Base-by-base conservation (phyloP, 1,284 basidiomycete species). In the Leccinum cinnamomeum region DNA sequence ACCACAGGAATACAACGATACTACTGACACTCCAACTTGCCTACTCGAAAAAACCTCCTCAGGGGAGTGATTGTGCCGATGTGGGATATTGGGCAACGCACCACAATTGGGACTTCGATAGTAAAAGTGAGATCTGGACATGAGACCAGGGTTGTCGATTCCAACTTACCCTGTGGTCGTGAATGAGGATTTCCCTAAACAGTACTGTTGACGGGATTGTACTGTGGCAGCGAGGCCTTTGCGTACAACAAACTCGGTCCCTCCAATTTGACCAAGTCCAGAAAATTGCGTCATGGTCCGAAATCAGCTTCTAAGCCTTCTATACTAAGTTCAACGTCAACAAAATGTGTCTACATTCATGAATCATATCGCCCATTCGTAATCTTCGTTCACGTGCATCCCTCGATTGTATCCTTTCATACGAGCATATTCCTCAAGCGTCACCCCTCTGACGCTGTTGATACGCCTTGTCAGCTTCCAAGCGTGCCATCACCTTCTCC, bases 401-500 rank as follows among this genome's bases (percentile, higher is more conserved):
- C 33, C 8, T 28, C 12, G 35, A 44, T 55, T 14, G 7, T 30
- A 28, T 53, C 28, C 23, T 28, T 48, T 51, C 20, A 55, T 58
- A 14, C n/a, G 57, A 28, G 35, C 53, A 12, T 46, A 37, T 54
- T 69, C 70, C 5, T 62, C 59, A 51, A 28, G 25, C 50, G 1
- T 18, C 25, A 14, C 68, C 67, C 25, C 16, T 53, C 18, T n/a
- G 41, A 10, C 3, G 44, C 51, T 62, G 59, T 7, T 69, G 55
- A 59, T 54, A 54, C 51, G 51, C 65, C 50, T 67, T 70, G 64
- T 78, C 78, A 60, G 74, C 68, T 30, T 72, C 77, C 57, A 89
- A 65, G 58, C 88, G 78, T 23, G 78, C 74, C 66, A 75, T 72
- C 1, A 85, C 86, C 70, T 87, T 90, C 64, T 78, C 68, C 7